Base-by-base conservation (phyloP, 2,329 filamentous ascomycete genomes). In the Claviceps maximensis region DNA sequence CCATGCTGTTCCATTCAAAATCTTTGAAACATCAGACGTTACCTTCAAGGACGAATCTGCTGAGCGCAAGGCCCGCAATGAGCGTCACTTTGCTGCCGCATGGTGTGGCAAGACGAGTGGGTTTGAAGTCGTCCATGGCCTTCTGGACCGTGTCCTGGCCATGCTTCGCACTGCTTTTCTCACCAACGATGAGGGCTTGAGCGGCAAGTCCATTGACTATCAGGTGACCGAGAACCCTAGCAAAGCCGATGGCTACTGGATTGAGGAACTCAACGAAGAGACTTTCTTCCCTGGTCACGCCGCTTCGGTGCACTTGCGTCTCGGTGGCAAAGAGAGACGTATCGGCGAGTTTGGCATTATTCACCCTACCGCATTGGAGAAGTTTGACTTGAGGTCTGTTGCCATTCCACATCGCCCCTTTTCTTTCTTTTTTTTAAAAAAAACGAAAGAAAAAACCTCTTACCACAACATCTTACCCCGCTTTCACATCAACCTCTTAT, bases 81-180 rank as follows among this genome's bases (percentile, higher is more conserved):
- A 96, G 75, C 78, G 91, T 53, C 91, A 95, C 72, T 97, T 95
- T 67, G 89, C 88, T n/a, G 93, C 90, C 10, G 90, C 89, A 1
- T 95, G 86, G 79, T 96, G 91, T 70, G 90, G 90, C 64, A 95
- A 93, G 77, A 88, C 83, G 3, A 89, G 85, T 61, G 93, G 94
- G 44, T 98, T 98, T 69, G 93, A 98, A 71, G 76, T 94, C 58
- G 89, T 98, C 3, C 94, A 98, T 71, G 93, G 93, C 54, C 77
- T 98, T 59, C 74, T 98, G 45, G 93, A 98, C 69, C 84, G 93
- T 51, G 73, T 97, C 57, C 85, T 98, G 79, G 74, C 87, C 56
- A 97, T 97, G 91, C 79, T 98, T 56, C 86, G 86, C 64, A 86
- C 82, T 47, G 80, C 82, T 44, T 95, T 95, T 73, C 72, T 93